Percentiles rank a stretch among this genome's conserved stretches.
Evolutionary conservation across 306 rosid genomes (phyloP).

Genomic region (Trichosanthes truncata): DNA sequence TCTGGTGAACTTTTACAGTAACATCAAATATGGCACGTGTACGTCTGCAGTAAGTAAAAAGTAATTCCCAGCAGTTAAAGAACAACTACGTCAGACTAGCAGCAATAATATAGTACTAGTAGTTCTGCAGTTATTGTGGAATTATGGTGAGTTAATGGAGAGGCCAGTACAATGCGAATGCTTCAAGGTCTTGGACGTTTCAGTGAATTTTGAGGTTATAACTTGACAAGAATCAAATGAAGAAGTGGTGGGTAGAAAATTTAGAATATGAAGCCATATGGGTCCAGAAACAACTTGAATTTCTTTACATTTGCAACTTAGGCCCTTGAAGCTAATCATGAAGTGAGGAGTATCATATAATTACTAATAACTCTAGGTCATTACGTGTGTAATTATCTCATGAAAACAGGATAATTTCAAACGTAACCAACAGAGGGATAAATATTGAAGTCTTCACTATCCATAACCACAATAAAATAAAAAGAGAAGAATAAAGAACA

Average conservation of each 20-base stretch:
- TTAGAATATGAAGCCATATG: background rate
- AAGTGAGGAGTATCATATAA: background rate
- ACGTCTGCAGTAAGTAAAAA: constrained; percentile 34
- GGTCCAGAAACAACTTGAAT: background rate
- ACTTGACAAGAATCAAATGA: background rate
- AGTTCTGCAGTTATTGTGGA: background rate
- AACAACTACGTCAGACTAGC: background rate
- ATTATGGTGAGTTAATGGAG: background rate
- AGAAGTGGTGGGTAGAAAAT: background rate
- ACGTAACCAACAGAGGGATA: background rate
- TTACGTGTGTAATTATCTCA: background rate
- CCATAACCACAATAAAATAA: background rate
- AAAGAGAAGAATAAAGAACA: background rate
- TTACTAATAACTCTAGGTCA: background rate
- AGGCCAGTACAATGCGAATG: background rate
- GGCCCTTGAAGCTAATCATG: background rate
- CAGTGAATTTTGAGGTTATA: background rate
- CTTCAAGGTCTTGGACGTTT: background rate
- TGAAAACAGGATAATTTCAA: background rate
- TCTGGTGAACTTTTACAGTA: constrained; percentile 54
- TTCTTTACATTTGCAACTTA: background rate
- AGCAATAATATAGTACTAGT: background rate
- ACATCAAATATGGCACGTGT: constrained; percentile 61
- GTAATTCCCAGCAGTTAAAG: background rate
- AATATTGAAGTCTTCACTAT: background rate